These are phyloP conservation scores for Phytophthora boehmeriae DNA, from an alignment of 352 stramenopile species.

Conservation along the genomic window DNA sequence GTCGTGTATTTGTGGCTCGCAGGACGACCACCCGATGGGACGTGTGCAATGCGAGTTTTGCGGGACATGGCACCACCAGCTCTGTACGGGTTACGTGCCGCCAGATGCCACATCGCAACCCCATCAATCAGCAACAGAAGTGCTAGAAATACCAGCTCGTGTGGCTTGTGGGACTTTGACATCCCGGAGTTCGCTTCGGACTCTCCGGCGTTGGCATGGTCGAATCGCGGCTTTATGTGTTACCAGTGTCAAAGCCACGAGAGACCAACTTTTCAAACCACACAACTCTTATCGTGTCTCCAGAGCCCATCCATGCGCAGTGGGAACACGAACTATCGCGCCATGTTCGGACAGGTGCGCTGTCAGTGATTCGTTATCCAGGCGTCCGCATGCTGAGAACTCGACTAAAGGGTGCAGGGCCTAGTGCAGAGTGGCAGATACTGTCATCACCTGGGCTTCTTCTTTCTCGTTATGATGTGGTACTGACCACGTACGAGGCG, in stretches of 20 bases:
- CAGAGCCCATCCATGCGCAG: conserved; percentile 90
- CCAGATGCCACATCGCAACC: background rate
- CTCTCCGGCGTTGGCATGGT: conserved; percentile 2
- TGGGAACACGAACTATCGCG: conserved; percentile 89
- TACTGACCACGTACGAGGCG: conserved; percentile 92
- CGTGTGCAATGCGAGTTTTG: conserved; percentile 63
- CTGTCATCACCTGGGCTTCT: conserved; percentile 45
- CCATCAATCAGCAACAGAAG: background rate
- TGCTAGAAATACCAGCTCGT: background rate
- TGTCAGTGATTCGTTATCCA: conserved; percentile 63
- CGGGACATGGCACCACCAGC: conserved; percentile 60
- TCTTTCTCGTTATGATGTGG: conserved; percentile 87
- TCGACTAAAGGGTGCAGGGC: conserved; percentile 31
- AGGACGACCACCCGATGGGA: conserved; percentile 40
- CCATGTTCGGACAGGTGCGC: conserved; percentile 61
- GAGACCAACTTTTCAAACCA: conserved; percentile 46
- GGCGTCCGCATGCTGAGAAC: conserved; percentile 57
- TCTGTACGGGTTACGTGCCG: conserved; percentile 55
- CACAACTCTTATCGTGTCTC: conserved; percentile 94
- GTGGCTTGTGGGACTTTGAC: conserved; percentile 29
- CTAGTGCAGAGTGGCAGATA: conserved; percentile 59
- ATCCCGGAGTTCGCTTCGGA: background rate
- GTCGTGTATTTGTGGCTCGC: conserved; percentile 64
- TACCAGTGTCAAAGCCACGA: conserved; percentile 64
- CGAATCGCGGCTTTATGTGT: conserved; percentile 52